phyloP scores from a whole-genome alignment of 2,329 filamentous ascomycete species.

The Ceratocystis variospora region DNA sequence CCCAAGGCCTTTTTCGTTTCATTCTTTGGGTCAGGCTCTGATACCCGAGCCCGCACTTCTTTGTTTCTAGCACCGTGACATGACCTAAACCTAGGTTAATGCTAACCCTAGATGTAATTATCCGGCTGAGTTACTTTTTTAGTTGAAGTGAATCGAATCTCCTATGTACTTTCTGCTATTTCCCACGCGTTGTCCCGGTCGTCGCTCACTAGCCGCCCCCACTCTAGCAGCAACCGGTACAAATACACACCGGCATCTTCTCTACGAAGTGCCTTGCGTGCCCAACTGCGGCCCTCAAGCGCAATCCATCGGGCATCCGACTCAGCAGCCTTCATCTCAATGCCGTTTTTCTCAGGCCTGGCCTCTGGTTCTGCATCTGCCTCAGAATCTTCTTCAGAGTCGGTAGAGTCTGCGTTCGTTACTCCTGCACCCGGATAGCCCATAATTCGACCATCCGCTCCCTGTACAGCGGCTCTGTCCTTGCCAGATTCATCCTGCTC shows the following conservation, averaged over 20 bases:
- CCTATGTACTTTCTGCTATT: neutral
- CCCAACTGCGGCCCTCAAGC: constrained; percentile 51
- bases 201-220: constrained; percentile 57
- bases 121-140: no score
- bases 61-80: no score
- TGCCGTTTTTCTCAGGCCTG: neutral
- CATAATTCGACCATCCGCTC: neutral
- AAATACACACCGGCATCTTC: constrained; percentile 73
- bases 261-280: constrained; percentile 44
- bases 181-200: constrained; percentile 28
- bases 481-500: neutral
- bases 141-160: neutral
- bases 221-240: constrained; percentile 64
- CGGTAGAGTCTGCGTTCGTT: constrained; percentile 12
- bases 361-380: neutral
- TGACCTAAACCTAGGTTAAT: no score
- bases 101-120: no score
- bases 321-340: constrained; percentile 20
- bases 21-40: no score
- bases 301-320: constrained; percentile 52
- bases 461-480: neutral
- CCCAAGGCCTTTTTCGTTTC: no score
- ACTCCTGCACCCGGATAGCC: neutral
- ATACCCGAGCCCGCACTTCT: no score
- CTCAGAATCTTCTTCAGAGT: constrained; percentile 23